A percentile compares a stretch with the other conserved stretches of the same genome.
Conservation (phyloP, 2,329 filamentous ascomycete species). For the Hypoxylon sp. region DNA sequence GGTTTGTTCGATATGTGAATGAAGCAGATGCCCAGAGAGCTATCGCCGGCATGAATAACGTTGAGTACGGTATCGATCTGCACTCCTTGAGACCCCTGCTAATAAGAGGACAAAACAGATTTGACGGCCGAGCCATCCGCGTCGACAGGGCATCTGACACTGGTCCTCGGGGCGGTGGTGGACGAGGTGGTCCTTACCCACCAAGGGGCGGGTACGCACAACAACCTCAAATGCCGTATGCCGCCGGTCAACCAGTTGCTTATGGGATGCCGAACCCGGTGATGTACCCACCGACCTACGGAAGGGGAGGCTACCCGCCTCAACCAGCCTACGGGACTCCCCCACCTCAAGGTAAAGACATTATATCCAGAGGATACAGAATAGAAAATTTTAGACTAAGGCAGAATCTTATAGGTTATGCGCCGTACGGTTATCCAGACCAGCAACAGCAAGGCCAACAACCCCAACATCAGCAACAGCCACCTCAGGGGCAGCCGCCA, state of each 20-base stretch:
- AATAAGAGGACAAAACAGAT: conserved; percentile 65
- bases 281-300: conserved; percentile 59
- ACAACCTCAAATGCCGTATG: conserved; percentile 54
- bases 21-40: conserved; percentile 82
- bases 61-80: conserved; percentile 76
- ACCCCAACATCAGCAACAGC: conserved; percentile 52
- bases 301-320: conserved; percentile 58
- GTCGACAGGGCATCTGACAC: conserved; percentile 96
- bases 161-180: conserved; percentile 70
- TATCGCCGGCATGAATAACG: conserved; percentile 85
- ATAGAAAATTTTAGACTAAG: background rate
- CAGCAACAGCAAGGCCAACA: conserved; percentile 58
- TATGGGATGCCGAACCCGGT: conserved; percentile 56
- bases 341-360: conserved; percentile 59
- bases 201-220: conserved; percentile 54
- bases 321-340: conserved; percentile 58
- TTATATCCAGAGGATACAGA: conserved; percentile 21
- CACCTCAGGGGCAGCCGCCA: conserved; percentile 57
- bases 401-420: conserved; percentile 45
- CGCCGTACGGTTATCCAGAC: conserved; percentile 62
- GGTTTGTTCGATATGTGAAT: conserved; percentile 89
- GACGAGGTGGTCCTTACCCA: conserved; percentile 52
- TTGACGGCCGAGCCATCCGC: conserved; percentile 93
- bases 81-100: conserved; percentile 5
- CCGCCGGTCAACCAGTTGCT: conserved; percentile 54